A percentile compares a stretch with the other conserved stretches of the same genome.
Evolutionary conservation across 1,284 basidiomycete genomes (phyloP).

Genomic region (Ceraceosorus bombacis): DNA sequence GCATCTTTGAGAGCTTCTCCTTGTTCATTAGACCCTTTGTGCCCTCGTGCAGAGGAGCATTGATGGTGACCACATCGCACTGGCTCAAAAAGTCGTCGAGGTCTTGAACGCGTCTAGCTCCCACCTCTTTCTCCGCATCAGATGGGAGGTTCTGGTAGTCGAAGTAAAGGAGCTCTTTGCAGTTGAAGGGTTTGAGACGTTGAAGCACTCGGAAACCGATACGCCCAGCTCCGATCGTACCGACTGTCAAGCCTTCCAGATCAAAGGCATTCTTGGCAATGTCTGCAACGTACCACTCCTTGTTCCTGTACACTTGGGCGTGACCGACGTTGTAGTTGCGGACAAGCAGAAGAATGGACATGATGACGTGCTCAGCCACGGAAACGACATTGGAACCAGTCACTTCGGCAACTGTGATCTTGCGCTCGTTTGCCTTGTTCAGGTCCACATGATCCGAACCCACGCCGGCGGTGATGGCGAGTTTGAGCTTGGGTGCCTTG

Average conservation of each 20-base stretch:
- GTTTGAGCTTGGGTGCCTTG: slow-evolving; percentile 80
- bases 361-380: slow-evolving; percentile 84
- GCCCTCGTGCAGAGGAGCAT: slow-evolving; percentile 83
- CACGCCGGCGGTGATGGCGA: slow-evolving; percentile 88
- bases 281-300: slow-evolving; percentile 43
- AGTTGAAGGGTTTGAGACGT: slow-evolving; percentile 76
- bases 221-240: slow-evolving; percentile 60
- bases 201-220: slow-evolving; percentile 60
- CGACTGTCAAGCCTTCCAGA: slow-evolving; percentile 78
- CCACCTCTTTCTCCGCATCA: slow-evolving; percentile 65
- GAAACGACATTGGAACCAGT: slow-evolving; percentile 65
- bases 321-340: slow-evolving; percentile 78
- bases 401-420: slow-evolving; percentile 68
- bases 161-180: slow-evolving; percentile 86
- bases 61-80: slow-evolving; percentile 77
- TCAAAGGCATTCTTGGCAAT: slow-evolving; percentile 58
- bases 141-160: slow-evolving; percentile 73
- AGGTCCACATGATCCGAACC: slow-evolving; percentile 82
- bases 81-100: slow-evolving; percentile 73
- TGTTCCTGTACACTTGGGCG: slow-evolving; percentile 32
- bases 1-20: slow-evolving; percentile 78
- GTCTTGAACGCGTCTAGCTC: slow-evolving; percentile 68
- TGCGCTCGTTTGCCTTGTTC: slow-evolving; percentile 72
- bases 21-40: slow-evolving; percentile 63
- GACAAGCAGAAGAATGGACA: slow-evolving; percentile 74